Evolutionary conservation across 2,329 filamentous ascomycete species (phyloP), one percentile per base, ranked within the genome.

Genomic region (Trichophyton simii): DNA sequence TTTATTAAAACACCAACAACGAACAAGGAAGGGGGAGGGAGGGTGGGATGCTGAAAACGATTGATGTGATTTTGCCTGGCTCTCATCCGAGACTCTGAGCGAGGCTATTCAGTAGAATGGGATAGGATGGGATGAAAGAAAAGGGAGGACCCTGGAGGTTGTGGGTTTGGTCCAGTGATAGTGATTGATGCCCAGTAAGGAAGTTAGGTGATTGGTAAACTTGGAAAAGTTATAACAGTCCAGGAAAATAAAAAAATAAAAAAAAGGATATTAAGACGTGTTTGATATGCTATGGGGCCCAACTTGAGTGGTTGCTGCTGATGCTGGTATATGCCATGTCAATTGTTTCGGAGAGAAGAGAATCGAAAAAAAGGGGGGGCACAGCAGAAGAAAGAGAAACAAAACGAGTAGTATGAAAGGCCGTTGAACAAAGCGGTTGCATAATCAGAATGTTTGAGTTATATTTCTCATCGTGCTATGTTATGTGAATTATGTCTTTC

Each of bases 401-500:
- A 44, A 4, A 15, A 42, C n/a, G 5, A 8, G 41, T 44, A 44
- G 20, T 25, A 50, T 50, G 8, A 15, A 28, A 50, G 20, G 46
- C 46, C 20, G 22, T 50, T 20, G 46, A 28, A 28, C 20, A 50
- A 50, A 7, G 20, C 46, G 15, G 11, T 38, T 50, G 46, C 20
- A 28, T 50, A 13, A 25, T 48, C n/a, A 48, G 15, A 13, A 13
- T 38, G 9, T 44, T 31, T 9, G 9, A 58, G 9, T 9, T 58
- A 11, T 20, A 28, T n/a, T 25, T 42, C 22, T 58, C 6, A 4
- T 25, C 1, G 6, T 13, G 34, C 55, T 34, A 18, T 36, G 55
- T 44, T 36, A 13, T 42, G 59, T 38, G 9, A 38, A 38, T 13
- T 38, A 61, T 13, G 15, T 44, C 28, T 31, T 73, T 48, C 73